Evolutionary conservation across 176 grass and related monocot genomes (phyloP).

Genomic region (Oryza rufipogon): DNA sequence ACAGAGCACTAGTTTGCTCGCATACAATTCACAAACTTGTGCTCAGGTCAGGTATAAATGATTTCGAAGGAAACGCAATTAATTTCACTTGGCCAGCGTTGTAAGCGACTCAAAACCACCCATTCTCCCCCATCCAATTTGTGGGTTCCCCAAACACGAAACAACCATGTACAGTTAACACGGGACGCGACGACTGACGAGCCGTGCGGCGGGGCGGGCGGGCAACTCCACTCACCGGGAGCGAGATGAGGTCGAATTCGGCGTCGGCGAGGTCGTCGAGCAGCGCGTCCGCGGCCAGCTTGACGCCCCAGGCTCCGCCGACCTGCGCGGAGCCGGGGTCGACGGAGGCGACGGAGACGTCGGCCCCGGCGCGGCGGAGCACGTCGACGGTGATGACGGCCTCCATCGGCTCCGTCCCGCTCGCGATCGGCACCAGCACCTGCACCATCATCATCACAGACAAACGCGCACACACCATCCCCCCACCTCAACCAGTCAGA

Average conservation of each 20-base stretch:
- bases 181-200: neutral
- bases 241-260: slow-evolving; percentile 71
- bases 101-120: neutral
- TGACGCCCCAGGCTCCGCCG: slow-evolving; percentile 61
- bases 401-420: slow-evolving; percentile 82
- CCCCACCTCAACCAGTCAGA: too few species aligned
- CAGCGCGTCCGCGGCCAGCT: slow-evolving; percentile 60
- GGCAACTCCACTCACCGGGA: slow-evolving; percentile 47
- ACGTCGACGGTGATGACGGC: slow-evolving; percentile 67
- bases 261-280: slow-evolving; percentile 46
- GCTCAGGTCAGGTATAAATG: neutral
- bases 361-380: slow-evolving; percentile 65
- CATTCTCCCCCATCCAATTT: neutral
- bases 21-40: slow-evolving; percentile 10
- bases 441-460: neutral
- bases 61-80: neutral
- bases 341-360: slow-evolving; percentile 62
- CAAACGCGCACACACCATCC: too few species aligned
- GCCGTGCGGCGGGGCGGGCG: too few species aligned
- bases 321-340: slow-evolving; percentile 53
- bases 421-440: slow-evolving; percentile 74
- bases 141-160: neutral
- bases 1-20: neutral
- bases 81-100: neutral
- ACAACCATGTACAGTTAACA: neutral